Evolutionary conservation across 2,329 filamentous ascomycete species (phyloP).

Genomic region (Fusarium nurragi): DNA sequence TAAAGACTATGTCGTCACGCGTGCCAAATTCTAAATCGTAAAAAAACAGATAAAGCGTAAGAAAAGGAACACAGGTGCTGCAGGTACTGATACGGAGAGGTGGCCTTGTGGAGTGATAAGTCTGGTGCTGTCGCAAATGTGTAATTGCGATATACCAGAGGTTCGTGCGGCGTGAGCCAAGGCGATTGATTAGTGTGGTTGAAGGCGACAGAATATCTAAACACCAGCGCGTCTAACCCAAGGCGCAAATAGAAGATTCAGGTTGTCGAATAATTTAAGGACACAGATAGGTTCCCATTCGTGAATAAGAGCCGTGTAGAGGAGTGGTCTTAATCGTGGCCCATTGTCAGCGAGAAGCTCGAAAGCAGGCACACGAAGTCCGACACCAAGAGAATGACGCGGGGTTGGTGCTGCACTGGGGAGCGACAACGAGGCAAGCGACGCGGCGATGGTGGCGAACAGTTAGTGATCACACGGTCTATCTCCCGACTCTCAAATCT

Average conservation of each 20-base stretch:
- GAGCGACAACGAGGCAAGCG: conserved; percentile 26
- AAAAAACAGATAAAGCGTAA: conserved; percentile 39
- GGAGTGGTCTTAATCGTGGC: conserved; percentile 46
- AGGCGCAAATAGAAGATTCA: conserved; percentile 47
- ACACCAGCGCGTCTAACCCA: conserved; percentile 53
- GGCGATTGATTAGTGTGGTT: conserved; percentile 42
- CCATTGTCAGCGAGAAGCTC: conserved; percentile 48
- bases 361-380: conserved; percentile 42
- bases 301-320: conserved; percentile 29
- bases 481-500: conserved; percentile 23
- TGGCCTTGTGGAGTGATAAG: conserved; percentile 38
- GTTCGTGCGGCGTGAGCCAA: conserved; percentile 32
- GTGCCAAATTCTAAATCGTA: conserved; percentile 45
- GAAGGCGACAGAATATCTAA: conserved; percentile 49
- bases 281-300: conserved; percentile 42
- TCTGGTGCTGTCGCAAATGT: conserved; percentile 31
- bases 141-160: conserved; percentile 34
- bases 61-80: conserved; percentile 28
- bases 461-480: conserved; percentile 21
- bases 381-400: conserved; percentile 40
- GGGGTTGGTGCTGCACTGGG: conserved; percentile 37
- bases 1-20: conserved; percentile 43
- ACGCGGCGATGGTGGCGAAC: conserved; percentile 36
- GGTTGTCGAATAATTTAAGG: conserved; percentile 36
- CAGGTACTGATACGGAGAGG: conserved; percentile 23